Percentiles rank a stretch among this genome's conserved stretches.
Evolutionary conservation across 257 asterid species (phyloP).

Genomic region (Solanum habrochaites): DNA sequence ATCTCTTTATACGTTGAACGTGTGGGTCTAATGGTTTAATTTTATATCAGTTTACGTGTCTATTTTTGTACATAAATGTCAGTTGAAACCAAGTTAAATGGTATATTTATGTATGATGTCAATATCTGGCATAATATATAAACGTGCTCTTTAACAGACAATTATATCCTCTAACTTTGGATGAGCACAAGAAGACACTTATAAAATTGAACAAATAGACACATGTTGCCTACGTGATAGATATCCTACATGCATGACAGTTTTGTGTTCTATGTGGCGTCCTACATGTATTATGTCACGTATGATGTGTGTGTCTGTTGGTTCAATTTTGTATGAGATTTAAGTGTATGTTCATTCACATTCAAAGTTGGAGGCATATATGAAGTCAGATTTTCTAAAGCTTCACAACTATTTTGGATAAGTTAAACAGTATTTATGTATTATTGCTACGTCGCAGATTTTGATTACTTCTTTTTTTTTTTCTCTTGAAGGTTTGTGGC

Average conservation of each 20-base stretch:
- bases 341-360: background rate
- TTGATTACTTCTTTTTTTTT: background rate
- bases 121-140: background rate
- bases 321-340: too few relatives aligned
- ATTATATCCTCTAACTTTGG: too few relatives aligned
- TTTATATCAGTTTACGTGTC: too few relatives aligned
- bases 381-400: background rate
- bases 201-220: background rate
- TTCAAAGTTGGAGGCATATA: background rate
- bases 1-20: background rate
- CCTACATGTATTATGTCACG: background rate
- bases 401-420: background rate
- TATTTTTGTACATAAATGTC: background rate
- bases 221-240: background rate
- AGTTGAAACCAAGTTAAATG: background rate
- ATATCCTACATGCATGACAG: background rate
- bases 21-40: too few relatives aligned
- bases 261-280: background rate
- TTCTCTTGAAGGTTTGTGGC: conserved; percentile 44
- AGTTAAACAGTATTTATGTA: too few relatives aligned
- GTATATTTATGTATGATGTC: background rate
- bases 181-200: background rate
- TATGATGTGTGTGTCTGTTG: background rate
- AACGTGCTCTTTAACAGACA: too few relatives aligned
- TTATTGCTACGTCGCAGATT: background rate